These are phyloP conservation scores for Phytopythium ostracodes DNA, from an alignment of 352 stramenopile species.

Conservation along the genomic window DNA sequence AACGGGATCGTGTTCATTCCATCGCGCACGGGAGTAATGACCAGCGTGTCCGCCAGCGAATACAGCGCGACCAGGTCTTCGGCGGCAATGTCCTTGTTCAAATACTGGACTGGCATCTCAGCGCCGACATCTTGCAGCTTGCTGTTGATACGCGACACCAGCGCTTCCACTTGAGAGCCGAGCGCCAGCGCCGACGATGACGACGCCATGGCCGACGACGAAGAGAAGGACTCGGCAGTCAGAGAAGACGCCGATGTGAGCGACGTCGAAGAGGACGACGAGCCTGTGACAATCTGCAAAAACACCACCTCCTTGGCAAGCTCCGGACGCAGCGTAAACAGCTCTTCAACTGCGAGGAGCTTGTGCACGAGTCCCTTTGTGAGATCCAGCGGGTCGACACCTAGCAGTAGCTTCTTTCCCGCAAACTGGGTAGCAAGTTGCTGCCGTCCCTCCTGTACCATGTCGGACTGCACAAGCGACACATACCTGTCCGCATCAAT, in stretches of 20 bases:
- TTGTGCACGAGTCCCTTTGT: slow-evolving; percentile 91
- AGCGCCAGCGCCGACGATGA: slow-evolving; percentile 59
- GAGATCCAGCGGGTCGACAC: slow-evolving; percentile 82
- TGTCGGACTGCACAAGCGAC: slow-evolving; percentile 49
- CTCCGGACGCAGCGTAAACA: slow-evolving; percentile 85
- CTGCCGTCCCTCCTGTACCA: slow-evolving; percentile 61
- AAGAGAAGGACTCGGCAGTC: slow-evolving; percentile 6
- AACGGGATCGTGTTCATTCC: slow-evolving; percentile 92
- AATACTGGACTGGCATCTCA: slow-evolving; percentile 87
- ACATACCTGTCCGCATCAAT: slow-evolving; percentile 85
- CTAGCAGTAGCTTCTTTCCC: slow-evolving; percentile 83
- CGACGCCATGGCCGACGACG: slow-evolving; percentile 4
- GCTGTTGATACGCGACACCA: slow-evolving; percentile 91
- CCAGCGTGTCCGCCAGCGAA: slow-evolving; percentile 71
- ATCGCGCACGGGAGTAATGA: slow-evolving; percentile 86
- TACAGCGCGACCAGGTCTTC: slow-evolving; percentile 90
- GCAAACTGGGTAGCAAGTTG: slow-evolving; percentile 64
- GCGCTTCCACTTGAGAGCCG: slow-evolving; percentile 82
- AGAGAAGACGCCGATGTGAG: neutral
- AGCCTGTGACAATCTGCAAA: slow-evolving; percentile 89
- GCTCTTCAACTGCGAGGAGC: slow-evolving; percentile 84
- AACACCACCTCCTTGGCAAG: slow-evolving; percentile 93
- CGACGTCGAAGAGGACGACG: slow-evolving; percentile 8
- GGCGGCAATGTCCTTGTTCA: slow-evolving; percentile 85
- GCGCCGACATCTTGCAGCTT: slow-evolving; percentile 88